Conservation (phyloP, 306 rosid species). For the Fragaria nilgerrensis region DNA sequence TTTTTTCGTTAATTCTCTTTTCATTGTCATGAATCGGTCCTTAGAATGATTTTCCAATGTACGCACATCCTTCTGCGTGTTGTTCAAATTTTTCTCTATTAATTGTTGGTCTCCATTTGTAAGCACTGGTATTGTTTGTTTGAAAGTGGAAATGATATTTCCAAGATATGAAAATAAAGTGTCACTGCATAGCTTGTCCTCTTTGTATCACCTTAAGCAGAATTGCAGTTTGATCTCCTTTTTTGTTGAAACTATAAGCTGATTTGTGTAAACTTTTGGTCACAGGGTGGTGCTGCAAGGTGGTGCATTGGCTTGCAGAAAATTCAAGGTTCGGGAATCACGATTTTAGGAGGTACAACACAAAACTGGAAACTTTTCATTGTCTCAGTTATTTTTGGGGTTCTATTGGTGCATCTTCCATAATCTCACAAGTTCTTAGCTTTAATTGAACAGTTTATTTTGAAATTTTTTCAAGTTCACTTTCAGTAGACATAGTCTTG, state of each 20-base stretch:
- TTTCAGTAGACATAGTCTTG: background rate
- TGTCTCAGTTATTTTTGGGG: background rate
- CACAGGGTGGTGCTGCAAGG: conserved; percentile 64
- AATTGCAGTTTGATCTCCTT: conserved; percentile 13
- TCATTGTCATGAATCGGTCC: conserved; percentile 10
- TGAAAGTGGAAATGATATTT: background rate
- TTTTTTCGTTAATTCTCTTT: conserved; percentile 10
- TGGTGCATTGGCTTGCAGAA: conserved; percentile 98
- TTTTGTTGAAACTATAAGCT: background rate
- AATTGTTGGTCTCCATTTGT: background rate
- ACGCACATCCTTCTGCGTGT: background rate
- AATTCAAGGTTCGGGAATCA: conserved; percentile 67
- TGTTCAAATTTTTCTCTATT: background rate
- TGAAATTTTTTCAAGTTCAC: background rate
- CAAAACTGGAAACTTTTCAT: conserved; percentile 13
- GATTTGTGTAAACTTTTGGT: conserved; percentile 22
- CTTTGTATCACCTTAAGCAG: background rate
- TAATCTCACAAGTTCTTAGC: background rate
- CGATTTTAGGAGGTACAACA: conserved; percentile 91
- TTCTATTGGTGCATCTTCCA: background rate
- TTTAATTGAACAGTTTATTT: background rate
- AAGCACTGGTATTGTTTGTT: background rate
- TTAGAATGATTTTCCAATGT: background rate
- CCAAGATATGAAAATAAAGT: background rate
- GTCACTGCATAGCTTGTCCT: background rate